These are phyloP conservation scores for Fraxinus americana DNA, from an alignment of 257 asterid genomes.

Conservation along the genomic window DNA sequence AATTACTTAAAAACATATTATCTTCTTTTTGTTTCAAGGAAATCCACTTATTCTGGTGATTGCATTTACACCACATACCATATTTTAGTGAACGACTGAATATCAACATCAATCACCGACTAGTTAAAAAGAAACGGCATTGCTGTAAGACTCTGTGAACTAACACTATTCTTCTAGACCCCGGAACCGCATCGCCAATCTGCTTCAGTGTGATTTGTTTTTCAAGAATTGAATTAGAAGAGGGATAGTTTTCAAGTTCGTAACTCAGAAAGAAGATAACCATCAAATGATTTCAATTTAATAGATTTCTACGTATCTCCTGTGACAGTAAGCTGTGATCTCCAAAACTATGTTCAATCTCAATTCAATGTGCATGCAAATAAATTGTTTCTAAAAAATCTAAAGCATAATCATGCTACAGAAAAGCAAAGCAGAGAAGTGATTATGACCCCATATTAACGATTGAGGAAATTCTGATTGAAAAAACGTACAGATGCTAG, in stretches of 20 bases:
- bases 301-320: not conserved
- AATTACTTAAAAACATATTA: not conserved
- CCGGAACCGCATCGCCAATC: too few species aligned
- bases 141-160: not conserved
- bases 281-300: not conserved
- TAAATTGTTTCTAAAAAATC: not conserved
- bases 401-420: not conserved
- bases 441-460: not conserved
- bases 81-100: not conserved
- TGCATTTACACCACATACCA: not conserved
- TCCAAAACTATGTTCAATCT: not conserved
- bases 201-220: not conserved
- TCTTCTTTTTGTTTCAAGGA: not conserved
- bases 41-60: not conserved
- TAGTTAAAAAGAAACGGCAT: not conserved
- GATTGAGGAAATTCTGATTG: not conserved
- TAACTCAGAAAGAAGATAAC: not conserved
- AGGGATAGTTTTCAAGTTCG: not conserved
- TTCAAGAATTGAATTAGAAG: not conserved
- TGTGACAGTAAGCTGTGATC: not conserved
- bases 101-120: too few species aligned
- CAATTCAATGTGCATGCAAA: not conserved
- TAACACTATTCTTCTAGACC: too few species aligned
- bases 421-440: constrained; percentile 6
- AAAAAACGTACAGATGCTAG: constrained; percentile 57